Percentiles rank a stretch among this genome's conserved stretches.
Evolutionary conservation across 306 rosid species (phyloP).

Genomic region (Inga oerstediana): DNA sequence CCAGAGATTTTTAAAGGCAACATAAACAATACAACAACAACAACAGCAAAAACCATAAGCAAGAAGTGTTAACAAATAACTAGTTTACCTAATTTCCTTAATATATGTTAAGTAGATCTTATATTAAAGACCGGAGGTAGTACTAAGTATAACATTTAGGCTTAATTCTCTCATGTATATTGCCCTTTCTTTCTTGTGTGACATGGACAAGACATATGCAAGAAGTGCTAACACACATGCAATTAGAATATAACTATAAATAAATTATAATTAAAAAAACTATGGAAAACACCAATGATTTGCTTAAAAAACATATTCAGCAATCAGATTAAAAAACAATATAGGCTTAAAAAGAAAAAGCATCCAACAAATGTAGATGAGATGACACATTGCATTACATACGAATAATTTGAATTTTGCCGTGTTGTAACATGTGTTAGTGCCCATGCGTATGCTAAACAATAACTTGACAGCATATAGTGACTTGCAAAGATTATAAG

Average conservation of each 20-base stretch:
- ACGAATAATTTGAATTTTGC: background rate
- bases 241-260: background rate
- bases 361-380: background rate
- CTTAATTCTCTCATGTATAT: background rate
- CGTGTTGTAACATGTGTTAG: background rate
- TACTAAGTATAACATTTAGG: background rate
- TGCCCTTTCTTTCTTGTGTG: background rate
- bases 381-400: background rate
- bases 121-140: background rate
- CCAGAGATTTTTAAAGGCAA: conserved; percentile 5
- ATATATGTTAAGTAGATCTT: too few species aligned
- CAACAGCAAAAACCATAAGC: background rate
- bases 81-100: too few species aligned
- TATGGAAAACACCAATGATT: background rate
- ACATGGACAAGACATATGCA: background rate
- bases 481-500: background rate
- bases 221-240: background rate
- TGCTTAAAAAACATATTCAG: background rate
- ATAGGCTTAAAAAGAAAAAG: background rate
- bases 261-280: background rate
- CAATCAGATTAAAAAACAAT: background rate
- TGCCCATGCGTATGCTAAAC: background rate
- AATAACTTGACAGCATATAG: background rate
- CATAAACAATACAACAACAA: background rate
- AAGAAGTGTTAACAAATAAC: background rate